Percentiles rank a stretch among this genome's conserved stretches.
Conservation (phyloP, 768 basidiomycete genomes). For the Kwoniella newhampshirensis region DNA sequence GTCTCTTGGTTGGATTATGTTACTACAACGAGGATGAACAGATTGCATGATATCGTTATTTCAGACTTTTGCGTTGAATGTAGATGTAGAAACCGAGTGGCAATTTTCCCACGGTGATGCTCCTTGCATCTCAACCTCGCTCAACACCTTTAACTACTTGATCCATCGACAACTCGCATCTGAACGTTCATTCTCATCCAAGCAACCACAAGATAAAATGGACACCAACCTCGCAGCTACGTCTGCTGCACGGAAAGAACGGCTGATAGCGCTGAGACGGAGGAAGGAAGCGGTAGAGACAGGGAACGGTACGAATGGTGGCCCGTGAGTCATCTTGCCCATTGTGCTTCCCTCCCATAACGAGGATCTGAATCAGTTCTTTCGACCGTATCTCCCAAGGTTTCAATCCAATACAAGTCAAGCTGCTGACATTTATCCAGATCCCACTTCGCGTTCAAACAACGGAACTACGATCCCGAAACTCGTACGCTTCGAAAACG, state of each 20-base stretch:
- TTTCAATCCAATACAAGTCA: too few species aligned
- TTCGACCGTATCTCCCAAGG: too few species aligned
- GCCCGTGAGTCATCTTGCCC: conserved; percentile 25
- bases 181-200: background rate
- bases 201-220: conserved; percentile 20
- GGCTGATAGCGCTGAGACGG: conserved; percentile 50
- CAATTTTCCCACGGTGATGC: conserved; percentile 25
- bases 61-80: background rate
- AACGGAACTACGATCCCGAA: conserved; percentile 86
- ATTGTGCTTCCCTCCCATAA: too few species aligned
- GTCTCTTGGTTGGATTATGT: too few species aligned
- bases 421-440: background rate
- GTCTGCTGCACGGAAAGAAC: conserved; percentile 48
- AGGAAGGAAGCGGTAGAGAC: conserved; percentile 43
- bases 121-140: background rate
- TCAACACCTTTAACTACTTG: background rate
- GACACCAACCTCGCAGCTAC: conserved; percentile 51
- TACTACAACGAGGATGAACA: background rate
- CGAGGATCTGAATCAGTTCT: too few species aligned
- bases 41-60: background rate
- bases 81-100: too few species aligned
- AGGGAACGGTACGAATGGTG: conserved; percentile 34
- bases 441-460: conserved; percentile 51
- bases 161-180: background rate
- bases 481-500: conserved; percentile 55